Evolutionary conservation across 2,329 filamentous ascomycete genomes (phyloP).

Genomic region (Leptodontidium sp.): DNA sequence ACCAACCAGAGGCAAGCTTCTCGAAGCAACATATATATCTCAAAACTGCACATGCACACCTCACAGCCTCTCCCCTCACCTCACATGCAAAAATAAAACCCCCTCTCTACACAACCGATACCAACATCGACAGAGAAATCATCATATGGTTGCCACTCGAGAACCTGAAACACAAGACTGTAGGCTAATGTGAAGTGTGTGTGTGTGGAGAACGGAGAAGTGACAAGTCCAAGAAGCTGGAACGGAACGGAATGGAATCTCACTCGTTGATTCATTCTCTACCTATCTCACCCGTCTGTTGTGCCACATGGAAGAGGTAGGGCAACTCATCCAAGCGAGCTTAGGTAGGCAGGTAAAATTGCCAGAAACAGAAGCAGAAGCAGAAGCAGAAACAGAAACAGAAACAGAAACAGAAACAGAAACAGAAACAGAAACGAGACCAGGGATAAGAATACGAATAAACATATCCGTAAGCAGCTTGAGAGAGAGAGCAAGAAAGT

Average conservation of each 20-base stretch:
- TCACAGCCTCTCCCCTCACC: not conserved
- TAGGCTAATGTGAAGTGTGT: not conserved
- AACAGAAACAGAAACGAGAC: not conserved
- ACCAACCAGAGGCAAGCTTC: not conserved
- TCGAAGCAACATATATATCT: not conserved
- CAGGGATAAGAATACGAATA: not conserved
- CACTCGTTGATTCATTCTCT: conserved; percentile 7
- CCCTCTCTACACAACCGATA: not conserved
- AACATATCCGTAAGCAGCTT: not conserved
- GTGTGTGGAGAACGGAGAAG: not conserved
- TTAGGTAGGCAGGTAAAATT: not conserved
- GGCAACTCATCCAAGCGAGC: not conserved
- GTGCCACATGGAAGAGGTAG: not conserved
- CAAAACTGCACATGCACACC: not conserved
- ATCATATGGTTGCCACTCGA: not conserved
- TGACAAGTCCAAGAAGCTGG: not conserved
- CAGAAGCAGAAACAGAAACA: not conserved
- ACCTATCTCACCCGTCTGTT: not conserved
- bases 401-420: not conserved
- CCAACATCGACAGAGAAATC: not conserved
- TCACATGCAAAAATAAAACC: not conserved
- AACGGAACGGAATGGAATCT: not conserved
- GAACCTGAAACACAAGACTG: conserved; percentile 5
- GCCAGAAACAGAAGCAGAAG: not conserved
- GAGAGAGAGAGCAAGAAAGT: too few species aligned